phyloP scores from a whole-genome alignment of 2,329 filamentous ascomycete species.

The Xylaria hypoxylon region DNA sequence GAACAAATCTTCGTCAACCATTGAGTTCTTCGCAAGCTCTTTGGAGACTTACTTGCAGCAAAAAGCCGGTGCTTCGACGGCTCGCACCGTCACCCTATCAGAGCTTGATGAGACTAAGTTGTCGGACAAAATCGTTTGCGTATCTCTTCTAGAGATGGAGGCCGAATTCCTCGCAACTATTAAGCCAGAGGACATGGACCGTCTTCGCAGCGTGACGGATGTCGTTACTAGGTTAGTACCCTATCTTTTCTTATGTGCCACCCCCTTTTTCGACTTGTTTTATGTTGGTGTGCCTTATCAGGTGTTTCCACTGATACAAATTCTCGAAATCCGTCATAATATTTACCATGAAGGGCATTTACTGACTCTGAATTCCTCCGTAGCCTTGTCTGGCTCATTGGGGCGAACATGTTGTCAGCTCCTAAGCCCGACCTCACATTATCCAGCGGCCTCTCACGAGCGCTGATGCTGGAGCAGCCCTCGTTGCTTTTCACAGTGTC shows the following conservation, averaged over 20 bases:
- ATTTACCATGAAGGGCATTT: not conserved
- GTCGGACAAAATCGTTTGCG: not conserved
- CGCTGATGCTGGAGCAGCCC: conserved; percentile 40
- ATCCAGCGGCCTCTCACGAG: conserved; percentile 32
- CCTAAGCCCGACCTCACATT: conserved; percentile 33
- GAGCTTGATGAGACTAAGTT: not conserved
- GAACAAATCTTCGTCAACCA: not conserved
- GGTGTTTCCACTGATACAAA: too few relatives aligned
- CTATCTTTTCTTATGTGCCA: not conserved
- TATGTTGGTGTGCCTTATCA: too few relatives aligned
- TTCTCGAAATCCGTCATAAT: too few relatives aligned
- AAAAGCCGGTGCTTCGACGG: not conserved
- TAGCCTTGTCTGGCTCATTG: conserved; percentile 32
- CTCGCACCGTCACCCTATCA: not conserved
- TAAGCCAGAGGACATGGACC: conserved; percentile 15
- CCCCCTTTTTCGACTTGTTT: not conserved
- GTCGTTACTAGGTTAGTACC: conserved; percentile 2
- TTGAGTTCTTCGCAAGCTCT: conserved; percentile 1
- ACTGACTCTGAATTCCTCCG: not conserved
- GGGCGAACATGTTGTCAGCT: conserved; percentile 28
- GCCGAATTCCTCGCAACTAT: conserved; percentile 32
- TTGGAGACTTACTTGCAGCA: conserved; percentile 10
- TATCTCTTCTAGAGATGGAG: conserved; percentile 34
- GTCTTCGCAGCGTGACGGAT: conserved; percentile 32
- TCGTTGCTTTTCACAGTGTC: conserved; percentile 20